Base-by-base conservation (phyloP, 768 basidiomycete species). In the Mycena chlorophos region DNA sequence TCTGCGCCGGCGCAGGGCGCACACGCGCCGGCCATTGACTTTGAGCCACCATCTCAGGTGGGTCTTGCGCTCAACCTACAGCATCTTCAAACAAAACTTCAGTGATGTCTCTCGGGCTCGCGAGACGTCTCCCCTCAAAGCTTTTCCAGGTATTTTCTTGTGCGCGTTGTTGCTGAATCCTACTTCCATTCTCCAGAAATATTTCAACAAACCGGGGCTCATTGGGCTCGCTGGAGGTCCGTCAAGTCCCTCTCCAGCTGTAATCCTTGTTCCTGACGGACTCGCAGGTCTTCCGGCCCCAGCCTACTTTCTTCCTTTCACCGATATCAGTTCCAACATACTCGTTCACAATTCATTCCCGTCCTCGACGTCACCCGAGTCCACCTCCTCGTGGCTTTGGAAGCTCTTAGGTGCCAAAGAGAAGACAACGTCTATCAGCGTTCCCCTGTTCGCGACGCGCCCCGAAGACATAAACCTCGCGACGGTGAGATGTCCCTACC, bases 11-110 rank as follows among this genome's bases (percentile, higher is more conserved):
- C n/a, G n/a, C n/a, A n/a, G n/a, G n/a, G n/a, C n/a, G n/a, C n/a
- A n/a, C n/a, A n/a, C n/a, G n/a, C n/a, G n/a, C n/a, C n/a, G n/a
- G 78, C 86, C 1, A 72, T 87, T 54, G 87, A 91, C 70, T 73
- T 90, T 43, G n/a, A 84, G 83, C 20, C 86, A 89, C 65, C 90
- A 91, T 66, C 70, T 91, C 26, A 88, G 85, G n/a, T n/a, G n/a
- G n/a, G n/a, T n/a, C n/a, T n/a, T n/a, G n/a, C n/a, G n/a, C n/a
- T n/a, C n/a, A n/a, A n/a, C n/a, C n/a, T n/a, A n/a, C n/a, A n/a
- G n/a, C n/a, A n/a, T n/a, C n/a, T n/a, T n/a, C n/a, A n/a, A n/a
- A n/a, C n/a, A n/a, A n/a, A n/a, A n/a, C n/a, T n/a, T n/a, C n/a
- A n/a, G n/a, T n/a, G 40, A 6, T 14, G 40, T 85, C 19, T 69